Evolutionary conservation across 495 filamentous ascomycete species (phyloP).

Genomic region (Trichoderma erinaceum): DNA sequence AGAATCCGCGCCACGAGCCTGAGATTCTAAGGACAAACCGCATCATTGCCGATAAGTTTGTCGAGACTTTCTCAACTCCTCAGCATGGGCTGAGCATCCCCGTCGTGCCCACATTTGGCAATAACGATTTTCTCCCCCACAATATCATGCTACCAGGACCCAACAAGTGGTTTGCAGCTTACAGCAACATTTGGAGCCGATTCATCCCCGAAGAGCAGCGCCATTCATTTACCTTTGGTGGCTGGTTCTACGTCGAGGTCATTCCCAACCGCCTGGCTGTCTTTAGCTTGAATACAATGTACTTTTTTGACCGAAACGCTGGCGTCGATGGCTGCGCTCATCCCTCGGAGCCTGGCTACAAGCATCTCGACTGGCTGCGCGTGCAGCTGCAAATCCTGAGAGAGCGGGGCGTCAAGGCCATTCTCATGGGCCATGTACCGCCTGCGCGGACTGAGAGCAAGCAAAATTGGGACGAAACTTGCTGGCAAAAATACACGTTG

Average conservation of each 20-base stretch:
- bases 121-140: conserved; percentile 96
- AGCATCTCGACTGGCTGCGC: conserved; percentile 96
- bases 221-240: conserved; percentile 84
- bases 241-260: conserved; percentile 91
- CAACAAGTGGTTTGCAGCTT: conserved; percentile 73
- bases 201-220: conserved; percentile 93
- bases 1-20: conserved; percentile 62
- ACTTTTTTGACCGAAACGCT: conserved; percentile 88
- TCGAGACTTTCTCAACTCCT: conserved; percentile 57
- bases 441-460: conserved; percentile 81
- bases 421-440: conserved; percentile 89
- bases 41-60: conserved; percentile 68
- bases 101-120: conserved; percentile 84
- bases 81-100: conserved; percentile 61
- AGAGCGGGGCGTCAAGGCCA: conserved; percentile 83
- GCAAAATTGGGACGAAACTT: conserved; percentile 80
- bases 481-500: conserved; percentile 96
- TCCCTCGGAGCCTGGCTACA: conserved; percentile 75
- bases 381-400: conserved; percentile 82
- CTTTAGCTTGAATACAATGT: conserved; percentile 94
- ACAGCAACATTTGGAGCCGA: conserved; percentile 64
- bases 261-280: conserved; percentile 81
- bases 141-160: conserved; percentile 86
- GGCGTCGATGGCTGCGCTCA: conserved; percentile 83
- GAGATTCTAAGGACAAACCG: conserved; percentile 74